Evolutionary conservation across 2,329 filamentous ascomycete species (phyloP).

Genomic region (Bisporella sp.): DNA sequence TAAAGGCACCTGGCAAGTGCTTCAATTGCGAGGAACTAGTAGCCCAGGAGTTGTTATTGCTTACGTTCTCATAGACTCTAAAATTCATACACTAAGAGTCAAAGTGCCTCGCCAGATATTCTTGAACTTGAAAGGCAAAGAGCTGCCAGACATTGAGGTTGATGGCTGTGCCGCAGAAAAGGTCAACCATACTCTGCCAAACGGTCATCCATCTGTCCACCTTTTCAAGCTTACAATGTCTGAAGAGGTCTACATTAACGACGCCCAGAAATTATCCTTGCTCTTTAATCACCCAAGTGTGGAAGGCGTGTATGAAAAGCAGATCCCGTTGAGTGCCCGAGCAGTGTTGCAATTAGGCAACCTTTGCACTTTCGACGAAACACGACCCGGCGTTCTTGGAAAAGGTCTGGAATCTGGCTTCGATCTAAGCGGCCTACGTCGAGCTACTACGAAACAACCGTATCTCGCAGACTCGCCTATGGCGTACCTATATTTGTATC

Average conservation of each 20-base stretch:
- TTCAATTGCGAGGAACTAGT: constrained; percentile 79
- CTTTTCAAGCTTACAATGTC: constrained; percentile 89
- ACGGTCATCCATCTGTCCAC: constrained; percentile 89
- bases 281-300: constrained; percentile 91
- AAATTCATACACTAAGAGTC: constrained; percentile 81
- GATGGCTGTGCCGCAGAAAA: constrained; percentile 85
- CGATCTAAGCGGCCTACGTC: constrained; percentile 69
- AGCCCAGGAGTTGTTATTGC: constrained; percentile 80
- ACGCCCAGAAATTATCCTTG: constrained; percentile 73
- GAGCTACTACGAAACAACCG: constrained; percentile 56
- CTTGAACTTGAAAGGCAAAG: constrained; percentile 81
- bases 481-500: constrained; percentile 86
- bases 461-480: constrained; percentile 73
- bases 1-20: constrained; percentile 88
- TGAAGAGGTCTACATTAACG: constrained; percentile 79
- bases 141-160: constrained; percentile 83
- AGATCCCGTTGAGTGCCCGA: constrained; percentile 78
- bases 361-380: constrained; percentile 87
- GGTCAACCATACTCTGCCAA: constrained; percentile 86
- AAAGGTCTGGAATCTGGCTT: constrained; percentile 92
- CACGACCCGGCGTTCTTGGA: constrained; percentile 81
- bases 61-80: constrained; percentile 88
- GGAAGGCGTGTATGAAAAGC: constrained; percentile 94
- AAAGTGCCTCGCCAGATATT: constrained; percentile 86
- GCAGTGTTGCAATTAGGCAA: constrained; percentile 88